A percentile compares a stretch with the other conserved stretches of the same genome.
phyloP scores from a whole-genome alignment of 2,329 filamentous ascomycete genomes.

The Davidsoniella eucalypti region DNA sequence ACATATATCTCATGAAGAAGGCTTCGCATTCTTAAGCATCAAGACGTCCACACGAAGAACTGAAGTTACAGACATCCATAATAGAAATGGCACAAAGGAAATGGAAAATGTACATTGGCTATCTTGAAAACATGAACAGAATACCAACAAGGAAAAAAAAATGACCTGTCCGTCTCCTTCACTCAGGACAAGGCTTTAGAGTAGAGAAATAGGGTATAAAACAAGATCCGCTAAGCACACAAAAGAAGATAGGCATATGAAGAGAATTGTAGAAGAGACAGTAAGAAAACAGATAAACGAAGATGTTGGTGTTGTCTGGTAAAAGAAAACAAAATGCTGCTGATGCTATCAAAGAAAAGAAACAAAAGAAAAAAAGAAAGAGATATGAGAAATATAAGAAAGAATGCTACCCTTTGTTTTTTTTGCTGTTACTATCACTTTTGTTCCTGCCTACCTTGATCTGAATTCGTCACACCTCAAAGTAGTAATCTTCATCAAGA shows the following conservation, averaged over 20 bases:
- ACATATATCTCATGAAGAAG: no score
- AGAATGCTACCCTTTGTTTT: background rate
- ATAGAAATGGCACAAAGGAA: no score
- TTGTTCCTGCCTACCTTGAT: background rate
- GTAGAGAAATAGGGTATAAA: background rate
- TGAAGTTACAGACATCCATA: no score
- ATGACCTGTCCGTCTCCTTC: no score
- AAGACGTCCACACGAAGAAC: no score
- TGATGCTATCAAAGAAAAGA: background rate
- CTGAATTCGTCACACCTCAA: constrained; percentile 42
- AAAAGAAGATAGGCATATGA: background rate
- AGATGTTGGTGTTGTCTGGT: background rate
- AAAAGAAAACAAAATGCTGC: background rate
- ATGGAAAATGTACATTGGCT: no score
- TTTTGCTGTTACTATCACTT: background rate
- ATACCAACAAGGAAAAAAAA: no score
- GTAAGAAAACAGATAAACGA: background rate
- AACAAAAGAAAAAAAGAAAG: background rate
- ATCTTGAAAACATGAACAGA: no score
- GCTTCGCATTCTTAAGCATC: no score
- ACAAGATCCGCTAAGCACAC: background rate
- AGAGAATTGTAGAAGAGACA: background rate
- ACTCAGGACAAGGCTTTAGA: background rate
- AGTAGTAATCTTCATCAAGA: constrained; percentile 85
- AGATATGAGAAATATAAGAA: background rate